These are phyloP conservation scores for Saccharomycodes ludwigii DNA, from an alignment of 805 yeast genomes.

Conservation along the genomic window DNA sequence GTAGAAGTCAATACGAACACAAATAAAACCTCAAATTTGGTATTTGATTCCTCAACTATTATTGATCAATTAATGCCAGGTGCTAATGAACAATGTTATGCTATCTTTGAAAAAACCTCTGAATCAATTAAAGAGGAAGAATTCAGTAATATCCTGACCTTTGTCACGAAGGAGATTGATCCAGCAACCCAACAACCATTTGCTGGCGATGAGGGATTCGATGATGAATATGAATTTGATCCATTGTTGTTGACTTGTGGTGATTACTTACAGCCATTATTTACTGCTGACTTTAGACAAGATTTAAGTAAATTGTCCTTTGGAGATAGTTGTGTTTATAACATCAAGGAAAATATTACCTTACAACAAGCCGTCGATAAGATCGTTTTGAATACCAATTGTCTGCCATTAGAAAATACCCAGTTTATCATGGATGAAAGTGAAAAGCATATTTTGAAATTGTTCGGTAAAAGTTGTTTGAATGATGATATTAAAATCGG, in stretches of 20 bases:
- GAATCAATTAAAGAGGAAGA: conserved; percentile 34
- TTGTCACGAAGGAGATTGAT: conserved; percentile 69
- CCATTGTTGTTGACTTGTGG: conserved; percentile 60
- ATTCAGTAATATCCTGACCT: conserved; percentile 57
- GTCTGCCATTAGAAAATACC: conserved; percentile 65
- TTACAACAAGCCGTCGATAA: conserved; percentile 47
- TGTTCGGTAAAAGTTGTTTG: conserved; percentile 59
- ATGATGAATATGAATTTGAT: conserved; percentile 88
- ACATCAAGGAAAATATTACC: conserved; percentile 35
- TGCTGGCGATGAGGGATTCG: conserved; percentile 71
- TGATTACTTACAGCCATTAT: conserved; percentile 70
- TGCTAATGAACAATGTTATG: conserved; percentile 62
- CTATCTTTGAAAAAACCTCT: conserved; percentile 54
- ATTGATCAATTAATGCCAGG: conserved; percentile 62
- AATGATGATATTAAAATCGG: conserved; percentile 29
- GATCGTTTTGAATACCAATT: conserved; percentile 40
- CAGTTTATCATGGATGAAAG: conserved; percentile 49
- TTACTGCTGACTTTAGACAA: conserved; percentile 61
- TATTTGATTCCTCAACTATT: conserved; percentile 25
- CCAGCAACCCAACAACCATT: conserved; percentile 55
- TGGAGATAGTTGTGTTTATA: conserved; percentile 56
- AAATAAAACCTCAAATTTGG: conserved; percentile 17
- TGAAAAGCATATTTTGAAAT: conserved; percentile 55
- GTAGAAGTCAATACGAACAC: conserved; percentile 55
- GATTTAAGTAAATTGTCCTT: conserved; percentile 60